A percentile compares a stretch with the other conserved stretches of the same genome.
phyloP scores from a whole-genome alignment of 306 rosid genomes.

The Dryas drummondii region DNA sequence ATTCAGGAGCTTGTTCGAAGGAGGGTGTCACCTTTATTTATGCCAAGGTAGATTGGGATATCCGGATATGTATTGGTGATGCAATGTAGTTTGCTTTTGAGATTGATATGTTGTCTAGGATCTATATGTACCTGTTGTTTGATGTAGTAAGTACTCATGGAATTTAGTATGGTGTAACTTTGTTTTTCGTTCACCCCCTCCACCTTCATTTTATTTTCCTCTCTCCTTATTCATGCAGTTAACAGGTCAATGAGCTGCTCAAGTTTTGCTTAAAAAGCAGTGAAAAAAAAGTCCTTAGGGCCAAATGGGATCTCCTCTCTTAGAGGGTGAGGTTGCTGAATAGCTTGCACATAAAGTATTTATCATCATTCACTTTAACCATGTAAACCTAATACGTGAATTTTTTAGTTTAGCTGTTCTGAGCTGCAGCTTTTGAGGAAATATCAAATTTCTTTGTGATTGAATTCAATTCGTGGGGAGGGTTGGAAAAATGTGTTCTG shows the following conservation, averaged over 20 bases:
- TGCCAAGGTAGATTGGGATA: slow-evolving; percentile 37
- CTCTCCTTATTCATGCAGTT: too few species aligned
- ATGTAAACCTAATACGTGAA: neutral
- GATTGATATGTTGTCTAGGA: neutral
- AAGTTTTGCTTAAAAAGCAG: too few species aligned
- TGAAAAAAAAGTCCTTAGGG: too few species aligned
- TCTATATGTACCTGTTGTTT: neutral
- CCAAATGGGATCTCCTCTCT: too few species aligned
- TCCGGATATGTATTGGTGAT: neutral
- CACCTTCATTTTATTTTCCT: too few species aligned
- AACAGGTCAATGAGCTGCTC: too few species aligned
- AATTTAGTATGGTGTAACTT: neutral
- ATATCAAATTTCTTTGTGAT: neutral
- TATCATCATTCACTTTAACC: neutral
- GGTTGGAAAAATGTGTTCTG: too few species aligned
- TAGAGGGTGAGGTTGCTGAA: too few species aligned
- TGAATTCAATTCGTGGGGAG: neutral
- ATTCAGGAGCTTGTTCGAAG: slow-evolving; percentile 65
- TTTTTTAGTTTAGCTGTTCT: too few species aligned
- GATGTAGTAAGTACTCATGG: neutral
- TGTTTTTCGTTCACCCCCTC: neutral
- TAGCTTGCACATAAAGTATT: too few species aligned
- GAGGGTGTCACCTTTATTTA: slow-evolving; percentile 54
- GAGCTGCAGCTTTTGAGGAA: neutral
- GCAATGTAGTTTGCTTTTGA: slow-evolving; percentile 4